phyloP scores from a whole-genome alignment of 495 filamentous ascomycete genomes.

The Lasiosphaeris hirsuta region DNA sequence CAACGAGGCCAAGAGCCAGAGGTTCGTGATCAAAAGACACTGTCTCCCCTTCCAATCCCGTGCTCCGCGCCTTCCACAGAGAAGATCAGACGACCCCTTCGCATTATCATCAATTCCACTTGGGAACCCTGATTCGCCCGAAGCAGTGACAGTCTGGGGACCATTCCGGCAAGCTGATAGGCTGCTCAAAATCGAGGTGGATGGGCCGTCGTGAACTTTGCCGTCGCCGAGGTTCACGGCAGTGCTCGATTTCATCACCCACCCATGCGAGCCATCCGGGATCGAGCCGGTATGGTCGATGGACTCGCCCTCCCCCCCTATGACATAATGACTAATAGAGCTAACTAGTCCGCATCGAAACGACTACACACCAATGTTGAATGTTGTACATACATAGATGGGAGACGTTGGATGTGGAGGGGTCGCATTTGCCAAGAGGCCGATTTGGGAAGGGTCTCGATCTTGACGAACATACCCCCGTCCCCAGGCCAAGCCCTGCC shows the following conservation, averaged over 20 bases:
- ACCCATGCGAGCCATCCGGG: background rate
- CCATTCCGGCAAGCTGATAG: background rate
- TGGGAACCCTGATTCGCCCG: background rate
- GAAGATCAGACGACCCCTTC: no score
- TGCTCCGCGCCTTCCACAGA: no score
- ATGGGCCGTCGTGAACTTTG: background rate
- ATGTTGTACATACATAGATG: background rate
- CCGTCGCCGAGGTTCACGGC: background rate
- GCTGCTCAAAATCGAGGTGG: background rate
- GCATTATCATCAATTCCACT: no score
- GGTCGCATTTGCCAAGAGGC: slow-evolving; percentile 9
- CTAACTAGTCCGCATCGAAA: background rate
- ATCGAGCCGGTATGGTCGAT: no score
- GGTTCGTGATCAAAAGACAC: no score
- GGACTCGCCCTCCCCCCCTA: background rate
- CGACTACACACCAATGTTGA: background rate
- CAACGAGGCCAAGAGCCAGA: no score
- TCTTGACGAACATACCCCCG: background rate
- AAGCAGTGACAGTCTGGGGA: background rate
- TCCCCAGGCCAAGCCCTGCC: background rate
- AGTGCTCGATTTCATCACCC: background rate
- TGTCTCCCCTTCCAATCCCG: no score
- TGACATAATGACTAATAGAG: slow-evolving; percentile 8
- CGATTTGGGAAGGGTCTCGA: background rate
- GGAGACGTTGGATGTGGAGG: background rate